Evolutionary conservation across 257 asterid species (phyloP), one percentile per base, ranked within the genome.

Genomic region (Jacaranda copaia): DNA sequence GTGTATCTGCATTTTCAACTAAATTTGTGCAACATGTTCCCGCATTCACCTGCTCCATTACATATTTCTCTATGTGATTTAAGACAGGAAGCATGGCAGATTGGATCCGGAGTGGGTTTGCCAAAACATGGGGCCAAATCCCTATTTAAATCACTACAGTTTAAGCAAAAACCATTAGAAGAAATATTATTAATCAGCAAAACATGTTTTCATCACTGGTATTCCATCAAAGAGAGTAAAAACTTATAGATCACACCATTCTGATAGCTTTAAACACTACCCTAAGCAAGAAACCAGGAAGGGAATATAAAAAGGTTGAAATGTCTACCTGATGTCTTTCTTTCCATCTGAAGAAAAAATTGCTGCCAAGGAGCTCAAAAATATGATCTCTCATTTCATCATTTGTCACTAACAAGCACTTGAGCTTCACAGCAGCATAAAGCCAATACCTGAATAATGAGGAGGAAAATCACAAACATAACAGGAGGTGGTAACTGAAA

Each of bases 381-480:
- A 93, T 95, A 80, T 95, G 99, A 88, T 95, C 99, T 82, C 99
- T 89, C 99, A 95, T 95, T 85, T 95, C 96, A 85, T 95, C 99
- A 76, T 95, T 95, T 73, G 99, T 93, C 77, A 95, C 93, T 59
- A 95, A 87, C 85, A 93, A 82, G 81, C 98, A 90, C 92, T 91
- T 89, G 25, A 84, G 85, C 77, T 93, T 91, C 74, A 91, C 98
- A 66, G 99, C 89, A 70, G 97, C 97, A 79, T 89, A 93, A 48
- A 95, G 91, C 99, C 99, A 95, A 81, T 93, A 95, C 98, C 99
- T 95, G 76, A 70, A 73, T 82, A 25, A 76, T 38, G 43, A 10
- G 35, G 55, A 35, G 9, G 6, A 14, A 49, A 10, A 60, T 48
- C 70, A 72, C 10, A 5, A 69, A 61, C 75, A 38, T 15, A 60